Base-by-base conservation (phyloP, 2,329 filamentous ascomycete species). In the Aspergillus sojae region DNA sequence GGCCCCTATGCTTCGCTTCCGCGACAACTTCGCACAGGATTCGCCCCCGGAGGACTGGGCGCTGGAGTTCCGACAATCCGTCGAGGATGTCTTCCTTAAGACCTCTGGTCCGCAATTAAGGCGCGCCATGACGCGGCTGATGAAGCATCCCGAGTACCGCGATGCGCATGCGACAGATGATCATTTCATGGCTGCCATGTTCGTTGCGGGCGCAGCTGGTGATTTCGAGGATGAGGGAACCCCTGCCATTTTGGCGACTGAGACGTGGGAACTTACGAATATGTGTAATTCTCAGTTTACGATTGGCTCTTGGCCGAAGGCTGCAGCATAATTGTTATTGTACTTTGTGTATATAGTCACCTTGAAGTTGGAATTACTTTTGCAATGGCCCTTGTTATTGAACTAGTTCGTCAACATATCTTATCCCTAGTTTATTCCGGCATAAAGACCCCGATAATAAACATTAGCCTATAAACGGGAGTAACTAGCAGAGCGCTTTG, bases 101-200 rank as follows among this genome's bases (percentile, higher is more conserved):
- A 85, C 82, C 50, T 78, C 80, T 1, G 88, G 88, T 0, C 86
- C 87, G 6, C 73, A 75, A 30, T 71, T 90, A 56, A 75, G 87
- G 3, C 79, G 84, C 2, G 84, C 81, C 0, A 80, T 89, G 60
- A 87, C 86, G 2, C 80, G 87, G 34, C 71, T 91, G 68, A 90
- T 91, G 88, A 90, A 91, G 78, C 86, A 90, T 70, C 88, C 88
- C 0, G 79, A 81, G 54, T 91, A 84, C 70, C 77, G 88, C 19
- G 88, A 90, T 68, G 89, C 89, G 0, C 89, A 91, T 76, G 88
- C 82, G 0, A 91, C 89, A 0, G 89, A 91, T 70, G 89, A 91
- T 72, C 88, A 91, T 71, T 91, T 89, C 67, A 90, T 91, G 85
- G 79, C 87, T 0, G 82, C 85, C 3, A 79, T 88, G 69, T 91